Percentiles rank a stretch among this genome's conserved stretches.
Conservation (phyloP, 148 eudicot species). For the Cornus controversa region DNA sequence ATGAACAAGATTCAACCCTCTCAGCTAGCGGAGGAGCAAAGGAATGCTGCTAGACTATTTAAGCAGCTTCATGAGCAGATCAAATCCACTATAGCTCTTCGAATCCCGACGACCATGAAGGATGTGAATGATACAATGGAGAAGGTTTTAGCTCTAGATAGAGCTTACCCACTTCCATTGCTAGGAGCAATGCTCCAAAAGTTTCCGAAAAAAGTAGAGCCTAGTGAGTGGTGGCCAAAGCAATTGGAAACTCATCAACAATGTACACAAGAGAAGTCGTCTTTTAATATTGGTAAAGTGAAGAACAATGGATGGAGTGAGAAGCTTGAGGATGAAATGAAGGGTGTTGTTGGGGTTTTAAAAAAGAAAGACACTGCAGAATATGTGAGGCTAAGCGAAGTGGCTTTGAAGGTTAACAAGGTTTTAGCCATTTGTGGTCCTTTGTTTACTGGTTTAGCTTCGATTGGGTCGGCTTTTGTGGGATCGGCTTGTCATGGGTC, state of each 20-base stretch:
- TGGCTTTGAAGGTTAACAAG: conserved; percentile 15
- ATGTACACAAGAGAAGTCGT: background rate
- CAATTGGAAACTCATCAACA: background rate
- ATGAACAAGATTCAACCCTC: conserved; percentile 18
- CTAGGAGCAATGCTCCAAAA: conserved; percentile 17
- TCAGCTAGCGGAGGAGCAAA: conserved; percentile 12
- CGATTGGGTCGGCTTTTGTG: conserved; percentile 2
- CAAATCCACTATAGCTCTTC: background rate
- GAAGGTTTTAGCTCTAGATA: conserved; percentile 13
- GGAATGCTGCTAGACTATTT: conserved; percentile 14
- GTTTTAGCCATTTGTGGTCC: conserved; percentile 12
- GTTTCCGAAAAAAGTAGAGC: conserved; percentile 15
- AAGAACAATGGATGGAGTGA: conserved; percentile 12
- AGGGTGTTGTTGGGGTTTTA: conserved; percentile 5
- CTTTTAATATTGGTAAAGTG: background rate
- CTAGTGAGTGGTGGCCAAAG: conserved; percentile 17
- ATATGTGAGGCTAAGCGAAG: conserved; percentile 15
- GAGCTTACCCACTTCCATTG: conserved; percentile 20
- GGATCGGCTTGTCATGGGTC: background rate
- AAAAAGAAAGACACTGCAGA: conserved; percentile 11
- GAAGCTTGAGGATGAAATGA: conserved; percentile 16
- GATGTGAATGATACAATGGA: conserved; percentile 10
- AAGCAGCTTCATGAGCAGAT: conserved; percentile 12
- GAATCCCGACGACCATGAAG: background rate
- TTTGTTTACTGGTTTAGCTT: conserved; percentile 9